Percentiles rank a stretch among this genome's conserved stretches.
phyloP scores from a whole-genome alignment of 495 filamentous ascomycete genomes.

The Penicillium paradoxum region DNA sequence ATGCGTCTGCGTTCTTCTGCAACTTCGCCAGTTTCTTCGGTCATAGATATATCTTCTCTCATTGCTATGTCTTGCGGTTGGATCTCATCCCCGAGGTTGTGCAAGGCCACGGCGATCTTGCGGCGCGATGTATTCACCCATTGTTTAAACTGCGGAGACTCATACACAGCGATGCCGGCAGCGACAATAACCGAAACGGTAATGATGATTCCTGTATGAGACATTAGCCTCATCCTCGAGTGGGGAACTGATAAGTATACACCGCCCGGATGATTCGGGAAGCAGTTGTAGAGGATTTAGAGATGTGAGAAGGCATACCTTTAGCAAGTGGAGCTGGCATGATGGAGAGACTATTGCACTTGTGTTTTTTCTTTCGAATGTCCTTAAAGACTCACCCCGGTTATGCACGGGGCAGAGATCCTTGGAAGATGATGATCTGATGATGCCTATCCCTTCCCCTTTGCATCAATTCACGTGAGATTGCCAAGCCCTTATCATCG shows the following conservation, averaged over 20 bases:
- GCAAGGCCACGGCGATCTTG: conserved; percentile 71
- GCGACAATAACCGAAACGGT: conserved; percentile 71
- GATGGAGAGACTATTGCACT: conserved; percentile 6
- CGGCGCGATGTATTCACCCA: conserved; percentile 71
- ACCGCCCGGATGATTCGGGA: conserved; percentile 23
- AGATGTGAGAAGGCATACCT: conserved; percentile 31
- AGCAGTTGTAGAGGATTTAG: conserved; percentile 3
- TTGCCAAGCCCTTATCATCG: conserved; percentile 32
- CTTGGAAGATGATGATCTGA: conserved; percentile 6
- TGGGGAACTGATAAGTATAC: conserved; percentile 37
- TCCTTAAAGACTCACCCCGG: not conserved
- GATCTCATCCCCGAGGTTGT: conserved; percentile 72
- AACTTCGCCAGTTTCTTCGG: conserved; percentile 54
- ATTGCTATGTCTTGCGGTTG: conserved; percentile 42
- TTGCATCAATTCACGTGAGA: conserved; percentile 29
- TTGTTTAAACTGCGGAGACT: conserved; percentile 73
- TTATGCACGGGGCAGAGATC: not conserved
- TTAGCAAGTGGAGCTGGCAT: conserved; percentile 54
- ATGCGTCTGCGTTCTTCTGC: conserved; percentile 65
- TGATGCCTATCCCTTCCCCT: conserved; percentile 19
- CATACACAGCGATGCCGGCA: conserved; percentile 79
- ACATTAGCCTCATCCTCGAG: conserved; percentile 9
- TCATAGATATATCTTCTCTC: conserved; percentile 47
- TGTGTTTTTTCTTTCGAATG: not conserved
- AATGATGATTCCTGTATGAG: conserved; percentile 64